Conservation (phyloP, 2,329 filamentous ascomycete species). For the Cladosporium sp. region DNA sequence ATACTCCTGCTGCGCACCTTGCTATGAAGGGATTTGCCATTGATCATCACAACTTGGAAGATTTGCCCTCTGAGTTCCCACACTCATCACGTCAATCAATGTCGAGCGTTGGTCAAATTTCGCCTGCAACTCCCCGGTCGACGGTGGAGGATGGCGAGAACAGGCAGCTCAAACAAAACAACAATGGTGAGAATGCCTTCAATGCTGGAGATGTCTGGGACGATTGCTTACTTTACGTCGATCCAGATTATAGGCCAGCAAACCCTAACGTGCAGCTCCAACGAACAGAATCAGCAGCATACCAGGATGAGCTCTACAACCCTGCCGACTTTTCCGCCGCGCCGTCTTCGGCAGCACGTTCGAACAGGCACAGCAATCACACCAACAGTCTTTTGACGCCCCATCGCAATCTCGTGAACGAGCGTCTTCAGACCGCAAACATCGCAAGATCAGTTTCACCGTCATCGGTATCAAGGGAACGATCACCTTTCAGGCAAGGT, state of each 20-base stretch:
- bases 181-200: slow-evolving; percentile 49
- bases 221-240: slow-evolving; percentile 63
- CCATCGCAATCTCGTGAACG: slow-evolving; percentile 61
- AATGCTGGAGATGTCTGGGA: slow-evolving; percentile 35
- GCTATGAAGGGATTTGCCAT: slow-evolving; percentile 58
- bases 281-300: slow-evolving; percentile 80
- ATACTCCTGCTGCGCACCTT: slow-evolving; percentile 48
- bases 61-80: slow-evolving; percentile 48
- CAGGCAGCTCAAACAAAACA: slow-evolving; percentile 47
- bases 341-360: slow-evolving; percentile 49
- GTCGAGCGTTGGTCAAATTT: slow-evolving; percentile 58
- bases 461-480: slow-evolving; percentile 54
- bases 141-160: slow-evolving; percentile 51
- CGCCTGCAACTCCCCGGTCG: slow-evolving; percentile 54
- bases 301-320: slow-evolving; percentile 80
- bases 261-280: slow-evolving; percentile 66
- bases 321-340: slow-evolving; percentile 60
- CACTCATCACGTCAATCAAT: slow-evolving; percentile 55
- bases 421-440: slow-evolving; percentile 75
- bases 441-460: slow-evolving; percentile 60
- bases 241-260: slow-evolving; percentile 47
- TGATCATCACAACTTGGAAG: slow-evolving; percentile 48
- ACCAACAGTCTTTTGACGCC: slow-evolving; percentile 46
- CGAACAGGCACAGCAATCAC: slow-evolving; percentile 61
- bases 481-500: slow-evolving; percentile 76